Base-by-base conservation (phyloP, 2,329 filamentous ascomycete genomes). In the Colletotrichum eleusines region DNA sequence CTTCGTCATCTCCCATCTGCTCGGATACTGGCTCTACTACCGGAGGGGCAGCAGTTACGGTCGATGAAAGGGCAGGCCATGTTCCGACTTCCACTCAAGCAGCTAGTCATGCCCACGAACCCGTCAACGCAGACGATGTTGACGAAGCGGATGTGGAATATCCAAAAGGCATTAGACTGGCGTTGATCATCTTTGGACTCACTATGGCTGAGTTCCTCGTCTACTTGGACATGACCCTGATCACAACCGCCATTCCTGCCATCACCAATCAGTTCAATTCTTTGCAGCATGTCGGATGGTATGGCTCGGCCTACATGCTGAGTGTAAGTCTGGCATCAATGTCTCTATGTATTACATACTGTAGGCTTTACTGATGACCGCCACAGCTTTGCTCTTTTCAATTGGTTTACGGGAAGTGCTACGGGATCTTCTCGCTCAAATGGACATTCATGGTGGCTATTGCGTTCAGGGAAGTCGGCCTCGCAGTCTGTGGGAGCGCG, bases 231-330 rank as follows among this genome's bases (percentile, higher is more conserved):
- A 23, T 20, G 26, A 20, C 42, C 2, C 50, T 63, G 23, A 71
- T 53, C 61, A 80, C 83, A 51, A 51, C 51, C 40, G 81, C 85
- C 4, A 81, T 86, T 67, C 85, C 85, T 1, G 77, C 78, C 54
- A 88, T 88, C 64, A 87, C 86, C 0, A 83, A 80, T 65, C 79
- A 85, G 26, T 85, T 87, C 75, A 81, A 87, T 61, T 83, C 84
- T 20, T 77, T 88, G 0, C 76, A 78, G 5, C 86, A 89, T 74
- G 83, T 89, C 18, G 86, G 86, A 44, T 89, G 87, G 87, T 89
- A 89, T 75, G 84, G 82, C 12, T 83, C 82, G 63, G 82, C 84
- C 31, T 87, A 86, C 74, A 81, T 81, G 50, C 68, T 79, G 23
- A 80, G 14, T 84, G 81, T 81, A 77, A 71, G 79, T 75, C 31